Percentiles rank a stretch among this genome's conserved stretches.
Conservation (phyloP, 148 eudicot genomes). For the Nyssa sinensis region DNA sequence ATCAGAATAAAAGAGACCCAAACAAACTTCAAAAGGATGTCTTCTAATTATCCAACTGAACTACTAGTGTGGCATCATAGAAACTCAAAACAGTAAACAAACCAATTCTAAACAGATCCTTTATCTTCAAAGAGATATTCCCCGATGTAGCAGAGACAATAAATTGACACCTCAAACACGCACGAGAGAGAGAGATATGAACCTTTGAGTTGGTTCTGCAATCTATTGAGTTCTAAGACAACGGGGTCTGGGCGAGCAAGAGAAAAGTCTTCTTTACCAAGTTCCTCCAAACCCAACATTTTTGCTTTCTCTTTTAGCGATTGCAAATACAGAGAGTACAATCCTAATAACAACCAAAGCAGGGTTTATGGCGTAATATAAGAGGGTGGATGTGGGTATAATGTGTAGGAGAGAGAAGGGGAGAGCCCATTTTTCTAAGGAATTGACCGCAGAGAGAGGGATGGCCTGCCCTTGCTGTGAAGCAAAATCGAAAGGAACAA, state of each 20-base stretch:
- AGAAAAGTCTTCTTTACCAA: too few species aligned
- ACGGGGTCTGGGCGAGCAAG: slow-evolving; percentile 58
- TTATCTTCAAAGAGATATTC: background rate
- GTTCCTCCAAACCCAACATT: slow-evolving; percentile 39
- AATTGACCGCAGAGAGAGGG: slow-evolving; percentile 52
- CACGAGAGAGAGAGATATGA: background rate
- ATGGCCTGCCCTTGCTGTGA: slow-evolving; percentile 27
- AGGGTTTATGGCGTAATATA: slow-evolving; percentile 30
- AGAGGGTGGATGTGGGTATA: slow-evolving; percentile 18
- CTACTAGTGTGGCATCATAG: background rate
- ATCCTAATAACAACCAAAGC: background rate
- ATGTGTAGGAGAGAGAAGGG: slow-evolving; percentile 11
- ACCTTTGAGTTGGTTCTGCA: slow-evolving; percentile 66
- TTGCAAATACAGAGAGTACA: slow-evolving; percentile 3
- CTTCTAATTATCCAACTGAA: background rate
- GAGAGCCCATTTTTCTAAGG: slow-evolving; percentile 47
- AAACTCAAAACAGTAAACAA: background rate
- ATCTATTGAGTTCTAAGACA: slow-evolving; percentile 60
- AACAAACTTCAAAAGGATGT: background rate
- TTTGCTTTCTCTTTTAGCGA: background rate
- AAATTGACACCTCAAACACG: background rate
- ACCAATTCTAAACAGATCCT: background rate
- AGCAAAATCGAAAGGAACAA: slow-evolving; percentile 36
- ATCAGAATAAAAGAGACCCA: background rate
- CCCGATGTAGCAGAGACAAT: too few species aligned